Evolutionary conservation across 2,329 filamentous ascomycete genomes (phyloP).

Genomic region (Podosphaera aphanis): DNA sequence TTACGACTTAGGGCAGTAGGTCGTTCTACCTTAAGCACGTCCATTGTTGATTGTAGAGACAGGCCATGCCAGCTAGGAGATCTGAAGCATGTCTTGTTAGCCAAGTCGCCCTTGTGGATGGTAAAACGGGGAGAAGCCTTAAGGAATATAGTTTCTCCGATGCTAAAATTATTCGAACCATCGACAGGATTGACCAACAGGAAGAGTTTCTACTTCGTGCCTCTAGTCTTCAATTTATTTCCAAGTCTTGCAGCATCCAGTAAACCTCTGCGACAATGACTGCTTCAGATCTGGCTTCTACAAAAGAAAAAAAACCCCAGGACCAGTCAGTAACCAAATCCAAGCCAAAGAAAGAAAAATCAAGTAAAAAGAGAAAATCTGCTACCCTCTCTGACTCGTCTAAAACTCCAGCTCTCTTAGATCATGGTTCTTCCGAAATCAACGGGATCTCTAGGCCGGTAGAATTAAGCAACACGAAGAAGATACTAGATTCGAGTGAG

Average conservation of each 20-base stretch:
- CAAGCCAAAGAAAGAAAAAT: slow-evolving; percentile 13
- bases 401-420: background rate
- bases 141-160: background rate
- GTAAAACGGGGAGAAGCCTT: background rate
- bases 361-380: slow-evolving; percentile 13
- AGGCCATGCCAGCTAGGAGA: background rate
- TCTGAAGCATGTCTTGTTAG: background rate
- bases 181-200: no score
- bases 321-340: background rate
- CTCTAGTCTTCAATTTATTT: no score
- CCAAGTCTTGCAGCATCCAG: background rate
- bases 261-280: background rate
- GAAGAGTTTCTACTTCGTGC: no score
- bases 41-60: background rate
- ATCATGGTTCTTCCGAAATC: background rate
- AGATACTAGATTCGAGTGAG: background rate
- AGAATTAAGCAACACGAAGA: background rate
- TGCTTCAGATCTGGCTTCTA: background rate
- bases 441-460: no score
- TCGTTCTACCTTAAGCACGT: slow-evolving; percentile 7
- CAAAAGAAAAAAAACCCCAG: background rate
- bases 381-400: background rate
- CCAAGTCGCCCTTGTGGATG: background rate
- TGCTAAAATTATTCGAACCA: background rate
- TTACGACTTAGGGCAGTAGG: background rate